Percentiles rank a stretch among this genome's conserved stretches.
Evolutionary conservation across 192 early-diverging fungal genomes (phyloP).

Genomic region (Entrophospora sp.): DNA sequence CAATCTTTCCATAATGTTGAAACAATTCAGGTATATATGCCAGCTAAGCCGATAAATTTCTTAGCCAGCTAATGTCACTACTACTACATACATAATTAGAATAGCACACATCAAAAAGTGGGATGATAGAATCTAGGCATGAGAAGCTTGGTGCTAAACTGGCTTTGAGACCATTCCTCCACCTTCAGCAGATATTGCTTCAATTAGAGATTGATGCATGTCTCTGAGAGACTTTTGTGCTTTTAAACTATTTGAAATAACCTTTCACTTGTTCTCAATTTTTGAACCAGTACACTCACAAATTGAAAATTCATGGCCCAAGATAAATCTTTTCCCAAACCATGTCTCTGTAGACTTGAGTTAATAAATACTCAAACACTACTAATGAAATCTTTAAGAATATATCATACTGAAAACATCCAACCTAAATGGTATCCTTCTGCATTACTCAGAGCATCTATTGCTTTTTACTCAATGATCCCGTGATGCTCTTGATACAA

Average conservation of each 20-base stretch:
- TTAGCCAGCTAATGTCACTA: neutral
- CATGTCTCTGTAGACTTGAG: conserved; percentile 13
- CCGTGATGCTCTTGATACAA: conserved; percentile 20
- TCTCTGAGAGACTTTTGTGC: conserved; percentile 19
- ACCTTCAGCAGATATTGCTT: conserved; percentile 8
- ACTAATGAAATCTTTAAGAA: conserved; percentile 8
- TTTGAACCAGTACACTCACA: conserved; percentile 18
- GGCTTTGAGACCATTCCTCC: conserved; percentile 6
- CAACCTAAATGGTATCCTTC: conserved; percentile 22
- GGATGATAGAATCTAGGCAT: neutral
- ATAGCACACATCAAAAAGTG: neutral
- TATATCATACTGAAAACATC: conserved; percentile 23
- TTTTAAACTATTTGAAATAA: conserved; percentile 17
- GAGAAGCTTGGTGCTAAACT: conserved; percentile 4
- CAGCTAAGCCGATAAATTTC: no score
- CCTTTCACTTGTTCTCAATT: conserved; percentile 10
- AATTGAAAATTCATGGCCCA: conserved; percentile 17
- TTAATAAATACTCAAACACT: conserved; percentile 14
- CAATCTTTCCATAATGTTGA: no score
- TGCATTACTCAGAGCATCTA: conserved; percentile 19
- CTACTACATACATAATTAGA: neutral
- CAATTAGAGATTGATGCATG: conserved; percentile 15
- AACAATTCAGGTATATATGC: no score
- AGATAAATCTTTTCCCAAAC: conserved; percentile 16
- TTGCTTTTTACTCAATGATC: conserved; percentile 15